Evolutionary conservation across 345 rosid genomes (phyloP).

Genomic region (Eucalyptus regnans): DNA sequence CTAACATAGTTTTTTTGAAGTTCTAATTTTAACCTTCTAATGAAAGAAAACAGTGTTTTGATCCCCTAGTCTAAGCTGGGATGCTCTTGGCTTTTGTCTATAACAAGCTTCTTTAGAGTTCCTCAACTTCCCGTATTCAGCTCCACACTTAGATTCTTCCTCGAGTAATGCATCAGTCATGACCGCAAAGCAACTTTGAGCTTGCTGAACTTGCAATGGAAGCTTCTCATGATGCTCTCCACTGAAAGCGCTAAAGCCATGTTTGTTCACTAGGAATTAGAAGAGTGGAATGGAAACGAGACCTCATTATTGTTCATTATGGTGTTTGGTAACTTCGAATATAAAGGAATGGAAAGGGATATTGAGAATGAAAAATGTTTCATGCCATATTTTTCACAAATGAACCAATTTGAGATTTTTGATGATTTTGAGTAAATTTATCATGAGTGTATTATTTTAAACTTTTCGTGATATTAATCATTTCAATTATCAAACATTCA

Average conservation of each 20-base stretch:
- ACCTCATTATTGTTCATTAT: neutral
- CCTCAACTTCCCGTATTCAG: neutral
- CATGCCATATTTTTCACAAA: neutral
- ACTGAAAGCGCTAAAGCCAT: neutral
- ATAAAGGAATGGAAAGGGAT: neutral
- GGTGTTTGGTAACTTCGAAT: neutral
- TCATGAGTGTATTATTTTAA: accelerated
- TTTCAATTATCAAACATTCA: neutral
- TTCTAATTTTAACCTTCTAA: neutral
- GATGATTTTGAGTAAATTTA: no score
- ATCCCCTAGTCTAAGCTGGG: neutral
- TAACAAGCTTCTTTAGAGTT: neutral
- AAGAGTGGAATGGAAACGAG: neutral
- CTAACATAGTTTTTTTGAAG: neutral
- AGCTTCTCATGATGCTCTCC: neutral
- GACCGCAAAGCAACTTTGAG: neutral
- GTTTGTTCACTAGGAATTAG: neutral
- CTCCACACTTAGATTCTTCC: neutral
- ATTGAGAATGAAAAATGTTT: neutral
- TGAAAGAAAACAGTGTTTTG: neutral
- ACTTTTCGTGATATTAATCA: neutral
- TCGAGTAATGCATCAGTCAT: neutral
- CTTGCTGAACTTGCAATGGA: neutral
- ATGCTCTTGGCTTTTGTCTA: neutral
- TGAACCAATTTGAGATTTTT: no score